Evolutionary conservation across 2,329 filamentous ascomycete species (phyloP), one percentile per base, ranked within the genome.

Genomic region (Penicillium sp.): DNA sequence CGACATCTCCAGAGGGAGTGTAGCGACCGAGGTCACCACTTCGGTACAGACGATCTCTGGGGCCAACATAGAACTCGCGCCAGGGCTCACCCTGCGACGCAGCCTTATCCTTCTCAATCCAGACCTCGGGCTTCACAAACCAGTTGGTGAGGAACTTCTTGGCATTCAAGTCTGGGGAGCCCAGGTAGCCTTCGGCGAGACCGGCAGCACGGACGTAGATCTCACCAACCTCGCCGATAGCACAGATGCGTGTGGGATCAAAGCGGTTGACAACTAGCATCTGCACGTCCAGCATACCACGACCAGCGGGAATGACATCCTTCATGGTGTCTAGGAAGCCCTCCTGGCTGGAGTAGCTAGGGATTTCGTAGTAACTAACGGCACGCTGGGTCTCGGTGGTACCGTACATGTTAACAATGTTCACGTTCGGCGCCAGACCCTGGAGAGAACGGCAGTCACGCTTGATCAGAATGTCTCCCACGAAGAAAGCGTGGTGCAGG

Each of bases 221-320:
- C 68, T 95, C 90, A 29, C 92, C 91, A 39, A 87, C 81, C 66
- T 95, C 87, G 6, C 90, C 90, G 23, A 93, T 76, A 38, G 79
- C 81, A 67, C 91, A 96, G 15, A 95, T 73, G 60, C 81, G 83
- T 53, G 76, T 84, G 31, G 77, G 76, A 57, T 86, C 80, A 55
- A 78, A 79, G 13, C 83, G 84, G 67, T 89, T 81, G 13, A 96
- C 87, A 2, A 96, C 86, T 1, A 96, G 77, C 29, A 96, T 76
- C 67, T 96, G 91, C 1, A 96, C 91, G 61, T 95, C 82, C 59
- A 88, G 72, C 85, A 96, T 97, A 20, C 92, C 91, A 66, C 79
- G 80, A 9, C 91, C 91, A 18, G 86, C 90, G 3, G 91, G 89
- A 41, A 96, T 84, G 23, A 86, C 84, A 59, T 95, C 87, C 56